A percentile compares a stretch with the other conserved stretches of the same genome.
Evolutionary conservation across 768 basidiomycete genomes (phyloP).

Genomic region (Psilocybe subaeruginosa): DNA sequence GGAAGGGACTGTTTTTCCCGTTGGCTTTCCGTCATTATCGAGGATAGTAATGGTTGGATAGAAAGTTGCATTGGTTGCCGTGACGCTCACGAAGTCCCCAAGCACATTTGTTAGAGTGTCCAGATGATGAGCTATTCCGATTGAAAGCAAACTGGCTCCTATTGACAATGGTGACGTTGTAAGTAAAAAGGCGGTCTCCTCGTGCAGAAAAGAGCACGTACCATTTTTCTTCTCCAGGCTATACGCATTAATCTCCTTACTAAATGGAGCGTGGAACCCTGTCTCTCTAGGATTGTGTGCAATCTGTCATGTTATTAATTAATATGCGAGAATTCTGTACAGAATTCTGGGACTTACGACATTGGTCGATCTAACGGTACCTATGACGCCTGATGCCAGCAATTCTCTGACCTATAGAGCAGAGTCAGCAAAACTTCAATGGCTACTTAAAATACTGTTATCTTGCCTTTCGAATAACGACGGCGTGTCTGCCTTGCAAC

Average conservation of each 20-base stretch:
- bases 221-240: not conserved
- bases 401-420: slow-evolving; percentile 1
- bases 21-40: slow-evolving; percentile 11
- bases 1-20: slow-evolving; percentile 21
- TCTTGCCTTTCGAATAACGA: slow-evolving; percentile 31
- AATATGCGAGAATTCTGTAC: too few species aligned
- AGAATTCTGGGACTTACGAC: not conserved
- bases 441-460: not conserved
- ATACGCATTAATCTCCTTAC: not conserved
- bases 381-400: slow-evolving; percentile 1
- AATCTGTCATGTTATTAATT: not conserved
- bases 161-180: not conserved
- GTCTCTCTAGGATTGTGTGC: not conserved
- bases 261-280: not conserved
- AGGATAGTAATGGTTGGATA: slow-evolving; percentile 30
- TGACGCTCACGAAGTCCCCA: slow-evolving; percentile 32
- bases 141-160: not conserved
- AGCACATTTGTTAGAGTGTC: slow-evolving; percentile 31
- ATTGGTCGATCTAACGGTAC: slow-evolving; percentile 1
- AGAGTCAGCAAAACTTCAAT: not conserved
- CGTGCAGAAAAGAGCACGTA: not conserved
- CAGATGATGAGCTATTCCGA: slow-evolving; percentile 29
- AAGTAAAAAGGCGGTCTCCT: not conserved
- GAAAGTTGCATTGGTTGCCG: slow-evolving; percentile 26
- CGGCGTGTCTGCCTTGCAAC: not conserved